Base-by-base conservation (phyloP, 345 rosid genomes). In the Populus tremula region DNA sequence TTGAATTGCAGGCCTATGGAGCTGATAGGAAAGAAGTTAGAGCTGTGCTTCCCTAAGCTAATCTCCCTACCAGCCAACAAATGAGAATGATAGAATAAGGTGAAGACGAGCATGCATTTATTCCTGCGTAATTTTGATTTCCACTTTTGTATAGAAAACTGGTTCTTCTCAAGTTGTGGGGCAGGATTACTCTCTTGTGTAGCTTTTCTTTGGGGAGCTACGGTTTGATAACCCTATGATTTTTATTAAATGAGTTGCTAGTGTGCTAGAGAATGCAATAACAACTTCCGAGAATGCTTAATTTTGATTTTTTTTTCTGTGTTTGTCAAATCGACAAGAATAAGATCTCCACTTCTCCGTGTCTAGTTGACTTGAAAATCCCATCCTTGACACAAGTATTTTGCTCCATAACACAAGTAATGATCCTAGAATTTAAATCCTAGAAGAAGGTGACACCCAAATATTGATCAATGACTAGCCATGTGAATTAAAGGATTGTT, bases 21-120 rank as follows among this genome's bases (percentile, higher is more conserved):
- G 86, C 94, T 33, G 99, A 93, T 72, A 90, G 98, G 88, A 96
- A 93, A 87, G 96, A 92, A 84, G 85, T 91, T 49, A 89, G 90
- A 82, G 90, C 82, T 21, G 74, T 77, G 29, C 94, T 96, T 84
- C 98, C 97, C 39, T 92, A 77, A 86, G 62, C 20, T 63, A 35
- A 56, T 43, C 27, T 43, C 53, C 23, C 25, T 20, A 23, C 74
- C 54, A 17, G 39, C 33, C 20, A 41, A 36, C 50, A 71, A 75
- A 61, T 8, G 56, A 67, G 70, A 61, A 66, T 27, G 70, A 70
- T 41, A 25, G 21, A 56, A 74, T 65, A 79, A 85, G 67, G 73
- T 43, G 85, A 77, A 74, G 82, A 63, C 36, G 65, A 39, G 16
- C 64, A 21, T 25, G 61, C 62, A 18, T 39, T 35, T 71, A 67